Evolutionary conservation across 148 eudicot species (phyloP), one percentile per base, ranked within the genome.

Genomic region (Rhododendron kiyosumense): DNA sequence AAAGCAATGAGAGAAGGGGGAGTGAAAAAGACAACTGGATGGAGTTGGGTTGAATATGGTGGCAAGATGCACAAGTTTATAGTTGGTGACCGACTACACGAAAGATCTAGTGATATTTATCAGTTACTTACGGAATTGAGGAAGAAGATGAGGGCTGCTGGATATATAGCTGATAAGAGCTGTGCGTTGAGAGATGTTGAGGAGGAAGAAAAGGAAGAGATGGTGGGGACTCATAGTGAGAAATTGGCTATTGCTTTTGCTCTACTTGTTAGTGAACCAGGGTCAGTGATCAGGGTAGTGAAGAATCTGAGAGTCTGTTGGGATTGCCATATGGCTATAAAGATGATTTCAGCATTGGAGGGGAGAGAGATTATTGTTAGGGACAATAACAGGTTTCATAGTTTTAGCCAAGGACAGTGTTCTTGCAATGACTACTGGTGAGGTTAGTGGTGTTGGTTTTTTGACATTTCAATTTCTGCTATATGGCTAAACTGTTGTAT

Each of bases 161-260:
- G 96, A 46, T 94, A 93, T 73, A 57, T 84, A 45, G 91, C 89
- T 79, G 95, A 94, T 85, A 90, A 90, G 82, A 88, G 89, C 85
- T 90, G 90, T 81, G 93, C 77, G 10, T 81, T 94, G 81, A 88
- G 89, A 79, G 96, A 94, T 81, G 86, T 93, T 20, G 96, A 94
- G 88, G 94, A 90, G 63, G 96, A 94, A 88, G 96, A 94, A 83
- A 93, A 92, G 85, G 95, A 94, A 88, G 95, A 94, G 86, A 90
- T 91, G 91, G 93, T 93, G 73, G 94, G 93, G 5, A 84, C 78
- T 22, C 96, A 94, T 85, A 93, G 95, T 49, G 96, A 94, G 88
- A 94, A 92, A 89, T 69, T 94, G 87, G 97, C 97, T 2, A 86
- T 94, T 76, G 88, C 92, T 86, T 94, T 93, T 52, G 94, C 94